Evolutionary conservation across 257 asterid genomes (phyloP).

Genomic region (Solanum pennellii): DNA sequence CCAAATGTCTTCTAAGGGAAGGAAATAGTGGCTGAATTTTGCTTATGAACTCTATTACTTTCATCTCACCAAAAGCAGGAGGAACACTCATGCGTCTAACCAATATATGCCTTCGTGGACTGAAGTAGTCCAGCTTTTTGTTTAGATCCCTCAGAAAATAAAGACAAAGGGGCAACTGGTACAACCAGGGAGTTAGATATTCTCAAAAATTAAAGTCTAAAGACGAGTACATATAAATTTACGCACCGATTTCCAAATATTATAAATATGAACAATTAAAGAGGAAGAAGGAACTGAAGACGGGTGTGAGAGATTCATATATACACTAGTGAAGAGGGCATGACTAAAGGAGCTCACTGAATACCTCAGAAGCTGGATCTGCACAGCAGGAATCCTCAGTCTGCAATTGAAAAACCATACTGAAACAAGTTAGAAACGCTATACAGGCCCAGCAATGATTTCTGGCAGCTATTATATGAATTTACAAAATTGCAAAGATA

Average conservation of each 20-base stretch:
- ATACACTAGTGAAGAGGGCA: not conserved
- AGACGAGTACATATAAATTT: not conserved
- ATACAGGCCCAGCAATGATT: not conserved
- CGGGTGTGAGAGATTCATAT: not conserved
- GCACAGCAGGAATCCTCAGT: conserved; percentile 57
- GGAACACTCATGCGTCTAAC: conserved; percentile 24
- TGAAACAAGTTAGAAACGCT: not conserved
- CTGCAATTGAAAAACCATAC: conserved; percentile 28
- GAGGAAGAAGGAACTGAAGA: not conserved
- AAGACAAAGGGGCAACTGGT: conserved; percentile 68
- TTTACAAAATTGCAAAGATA: not conserved
- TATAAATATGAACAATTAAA: not conserved
- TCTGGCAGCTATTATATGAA: not conserved
- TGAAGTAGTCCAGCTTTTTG: conserved; percentile 49
- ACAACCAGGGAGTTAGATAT: conserved; percentile 9
- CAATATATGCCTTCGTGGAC: conserved; percentile 39
- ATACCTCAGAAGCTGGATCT: conserved; percentile 71
- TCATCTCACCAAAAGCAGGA: conserved; percentile 30
- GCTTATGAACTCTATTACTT: conserved; percentile 29
- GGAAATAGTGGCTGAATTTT: conserved; percentile 48
- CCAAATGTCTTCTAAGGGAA: conserved; percentile 44
- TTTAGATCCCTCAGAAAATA: conserved; percentile 70
- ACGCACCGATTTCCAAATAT: not conserved
- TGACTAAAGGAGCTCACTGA: not conserved
- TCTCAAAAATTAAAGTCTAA: not conserved